phyloP scores from a whole-genome alignment of 2,329 filamentous ascomycete genomes.

The Aureobasidium sp. region DNA sequence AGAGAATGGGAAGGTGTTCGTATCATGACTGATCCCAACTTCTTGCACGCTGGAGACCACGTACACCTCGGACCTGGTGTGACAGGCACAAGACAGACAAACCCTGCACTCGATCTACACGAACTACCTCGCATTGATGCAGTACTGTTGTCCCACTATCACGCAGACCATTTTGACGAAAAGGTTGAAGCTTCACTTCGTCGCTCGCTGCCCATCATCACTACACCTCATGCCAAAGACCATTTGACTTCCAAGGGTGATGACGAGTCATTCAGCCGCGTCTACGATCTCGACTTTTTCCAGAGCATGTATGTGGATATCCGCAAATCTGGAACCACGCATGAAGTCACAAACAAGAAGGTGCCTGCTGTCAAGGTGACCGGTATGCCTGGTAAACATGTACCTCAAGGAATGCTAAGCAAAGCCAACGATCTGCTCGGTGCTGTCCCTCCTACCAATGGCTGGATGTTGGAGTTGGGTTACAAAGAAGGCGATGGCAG shows the following conservation, averaged over 20 bases:
- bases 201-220: constrained; percentile 52
- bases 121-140: constrained; percentile 51
- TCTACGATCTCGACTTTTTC: constrained; percentile 49
- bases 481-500: constrained; percentile 24
- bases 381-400: constrained; percentile 57
- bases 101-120: constrained; percentile 52
- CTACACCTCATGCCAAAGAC: constrained; percentile 51
- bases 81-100: constrained; percentile 43
- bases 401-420: constrained; percentile 38
- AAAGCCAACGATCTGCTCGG: constrained; percentile 40
- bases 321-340: constrained; percentile 5
- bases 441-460: constrained; percentile 55
- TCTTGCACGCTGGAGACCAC: constrained; percentile 56
- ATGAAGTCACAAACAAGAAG: constrained; percentile 16
- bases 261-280: constrained; percentile 44
- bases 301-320: constrained; percentile 43
- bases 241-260: constrained; percentile 38
- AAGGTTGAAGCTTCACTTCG: constrained; percentile 43
- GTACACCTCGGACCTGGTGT: constrained; percentile 59
- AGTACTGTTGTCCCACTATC: constrained; percentile 56
- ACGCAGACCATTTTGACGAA: constrained; percentile 50
- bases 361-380: constrained; percentile 46
- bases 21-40: constrained; percentile 53
- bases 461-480: constrained; percentile 58
- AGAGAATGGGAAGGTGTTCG: constrained; percentile 43